A percentile compares a stretch with the other conserved stretches of the same genome.
Conservation (phyloP, 2,329 filamentous ascomycete genomes). For the Fusarium graminum region DNA sequence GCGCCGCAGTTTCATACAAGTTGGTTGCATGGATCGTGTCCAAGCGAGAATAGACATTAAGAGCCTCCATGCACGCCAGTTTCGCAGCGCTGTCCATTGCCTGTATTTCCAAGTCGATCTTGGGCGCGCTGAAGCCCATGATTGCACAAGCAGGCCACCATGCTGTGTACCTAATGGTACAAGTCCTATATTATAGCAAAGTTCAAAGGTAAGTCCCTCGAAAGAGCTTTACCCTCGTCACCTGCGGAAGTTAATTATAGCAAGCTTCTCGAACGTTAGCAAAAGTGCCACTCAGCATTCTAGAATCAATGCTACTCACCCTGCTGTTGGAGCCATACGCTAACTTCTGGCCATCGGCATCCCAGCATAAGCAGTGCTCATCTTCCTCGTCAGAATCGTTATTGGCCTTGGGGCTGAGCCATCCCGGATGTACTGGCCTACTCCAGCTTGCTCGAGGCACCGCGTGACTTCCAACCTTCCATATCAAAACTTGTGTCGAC, state of each 20-base stretch:
- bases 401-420: constrained; percentile 68
- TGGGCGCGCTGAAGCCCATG: constrained; percentile 8
- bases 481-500: constrained; percentile 70
- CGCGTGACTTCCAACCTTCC: constrained; percentile 71
- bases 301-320: constrained; percentile 60
- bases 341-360: constrained; percentile 70
- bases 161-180: constrained; percentile 5
- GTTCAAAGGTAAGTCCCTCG: background rate
- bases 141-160: constrained; percentile 11
- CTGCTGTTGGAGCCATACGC: constrained; percentile 73
- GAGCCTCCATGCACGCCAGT: constrained; percentile 16
- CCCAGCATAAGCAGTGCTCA: constrained; percentile 73
- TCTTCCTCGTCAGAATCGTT: constrained; percentile 70
- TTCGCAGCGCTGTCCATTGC: constrained; percentile 16
- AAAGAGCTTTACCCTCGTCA: constrained; percentile 35
- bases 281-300: background rate
- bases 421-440: constrained; percentile 66
- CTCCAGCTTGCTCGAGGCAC: constrained; percentile 73
- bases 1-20: constrained; percentile 9
- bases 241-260: constrained; percentile 65
- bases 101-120: constrained; percentile 14
- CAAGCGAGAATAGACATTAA: constrained; percentile 41
- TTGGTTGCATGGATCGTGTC: constrained; percentile 15
- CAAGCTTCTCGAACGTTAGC: constrained; percentile 56
- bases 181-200: background rate